Evolutionary conservation across 2,329 filamentous ascomycete genomes (phyloP), one percentile per base, ranked within the genome.

Genomic region (Beauveria australis): DNA sequence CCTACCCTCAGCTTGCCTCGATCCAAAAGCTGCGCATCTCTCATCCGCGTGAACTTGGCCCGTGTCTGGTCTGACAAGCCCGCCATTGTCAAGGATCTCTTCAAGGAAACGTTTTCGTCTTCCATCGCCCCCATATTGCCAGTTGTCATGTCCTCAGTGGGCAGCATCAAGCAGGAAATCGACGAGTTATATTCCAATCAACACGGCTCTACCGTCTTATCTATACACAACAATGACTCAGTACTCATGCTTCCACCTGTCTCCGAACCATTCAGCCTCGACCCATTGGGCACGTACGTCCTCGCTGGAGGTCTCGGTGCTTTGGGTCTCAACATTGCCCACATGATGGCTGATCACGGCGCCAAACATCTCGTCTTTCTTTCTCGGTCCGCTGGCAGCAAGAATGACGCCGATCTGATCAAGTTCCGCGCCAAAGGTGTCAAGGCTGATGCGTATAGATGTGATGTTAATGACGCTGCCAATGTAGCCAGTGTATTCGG

Each of bases 291-390:
- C 16, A 62, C 63, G 22, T 64, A 64, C 37, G 59, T 64, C 24
- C 49, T 64, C 6, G 60, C 54, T 43, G 64, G 64, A 51, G 64
- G 63, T 30, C 37, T 64, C 18, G 63, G 63, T 46, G 63, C 62
- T 47, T 48, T 65, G 19, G 59, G 61, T 14, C 52, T 53, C 5
- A 22, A 55, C n/a, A 53, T 65, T n/a, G 30, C 55, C 22, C 22
- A 44, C 26, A 53, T 60, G 26, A 59, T 65, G 59, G 61, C 61
- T 47, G n/a, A 28, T 22, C 26, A 14, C n/a, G 61, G 63, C 7
- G 64, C 63, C 5, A 52, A 57, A 30, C 55, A 65, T 41, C 30
- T 65, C 14, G 61, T 63, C 5, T 62, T 61, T 2, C 61, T 65
- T 1, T 65, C 63, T 48, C 53, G 60, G 47, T 59, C 54, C 12